These are phyloP conservation scores for Arabidopsis lyrata DNA, from an alignment of 441 rosid species.

Conservation along the genomic window DNA sequence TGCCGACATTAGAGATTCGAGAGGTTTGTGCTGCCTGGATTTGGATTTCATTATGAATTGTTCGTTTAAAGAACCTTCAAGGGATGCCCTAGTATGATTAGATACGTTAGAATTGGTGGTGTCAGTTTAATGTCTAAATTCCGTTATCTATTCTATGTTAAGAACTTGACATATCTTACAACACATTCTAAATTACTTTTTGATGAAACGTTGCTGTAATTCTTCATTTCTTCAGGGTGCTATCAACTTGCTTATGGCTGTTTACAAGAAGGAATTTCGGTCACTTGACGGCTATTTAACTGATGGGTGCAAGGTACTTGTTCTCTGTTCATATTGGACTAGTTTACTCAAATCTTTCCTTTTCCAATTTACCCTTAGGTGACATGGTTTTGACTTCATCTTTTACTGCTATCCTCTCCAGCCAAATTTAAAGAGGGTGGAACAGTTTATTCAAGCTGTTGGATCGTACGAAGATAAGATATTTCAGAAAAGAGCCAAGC, in stretches of 20 bases:
- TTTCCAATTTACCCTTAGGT: conserved; percentile 25
- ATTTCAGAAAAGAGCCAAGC: conserved; percentile 90
- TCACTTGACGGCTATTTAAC: conserved; percentile 86
- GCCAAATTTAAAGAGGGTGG: conserved; percentile 87
- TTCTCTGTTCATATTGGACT: conserved; percentile 29
- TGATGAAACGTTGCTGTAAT: conserved; percentile 22
- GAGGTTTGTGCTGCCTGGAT: conserved; percentile 70
- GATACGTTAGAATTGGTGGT: background rate
- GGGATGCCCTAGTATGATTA: background rate
- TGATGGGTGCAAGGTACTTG: conserved; percentile 77
- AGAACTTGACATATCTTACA: background rate
- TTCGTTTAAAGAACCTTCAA: conserved; percentile 3
- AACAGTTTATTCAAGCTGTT: conserved; percentile 91
- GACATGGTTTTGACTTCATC: conserved; percentile 33
- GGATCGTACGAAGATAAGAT: conserved; percentile 93
- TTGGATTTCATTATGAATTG: background rate
- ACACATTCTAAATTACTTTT: background rate
- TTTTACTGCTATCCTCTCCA: conserved; percentile 41
- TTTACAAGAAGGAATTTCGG: conserved; percentile 92
- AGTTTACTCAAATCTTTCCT: conserved; percentile 20
- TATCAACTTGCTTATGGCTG: conserved; percentile 89
- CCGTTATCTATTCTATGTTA: background rate
- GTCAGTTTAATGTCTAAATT: background rate
- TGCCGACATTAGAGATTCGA: conserved; percentile 98
- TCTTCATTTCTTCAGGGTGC: conserved; percentile 78